Evolutionary conservation across 345 rosid species (phyloP).

Genomic region (Ailanthus altissimus): DNA sequence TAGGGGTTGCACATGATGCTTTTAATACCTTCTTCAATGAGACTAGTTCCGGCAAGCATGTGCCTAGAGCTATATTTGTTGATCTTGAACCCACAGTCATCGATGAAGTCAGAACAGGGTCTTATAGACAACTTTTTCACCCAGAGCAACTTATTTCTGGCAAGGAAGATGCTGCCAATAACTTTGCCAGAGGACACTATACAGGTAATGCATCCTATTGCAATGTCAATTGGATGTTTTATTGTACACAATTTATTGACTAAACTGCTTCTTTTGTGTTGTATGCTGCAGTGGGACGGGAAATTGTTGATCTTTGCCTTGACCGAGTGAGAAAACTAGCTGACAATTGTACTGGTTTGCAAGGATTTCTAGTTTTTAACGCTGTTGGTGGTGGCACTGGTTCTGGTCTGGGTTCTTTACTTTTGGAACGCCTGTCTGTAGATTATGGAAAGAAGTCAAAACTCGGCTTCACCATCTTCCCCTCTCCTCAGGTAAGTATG

Average conservation of each 20-base stretch:
- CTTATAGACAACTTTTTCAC: constrained; percentile 81
- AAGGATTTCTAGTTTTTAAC: constrained; percentile 73
- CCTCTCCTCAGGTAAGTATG: constrained; percentile 72
- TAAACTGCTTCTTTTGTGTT: constrained; percentile 1
- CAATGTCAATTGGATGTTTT: constrained; percentile 10
- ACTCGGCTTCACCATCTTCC: constrained; percentile 74
- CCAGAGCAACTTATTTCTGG: constrained; percentile 94
- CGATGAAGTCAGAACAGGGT: constrained; percentile 77
- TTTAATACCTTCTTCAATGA: constrained; percentile 92
- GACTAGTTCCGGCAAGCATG: constrained; percentile 90
- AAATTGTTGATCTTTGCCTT: constrained; percentile 80
- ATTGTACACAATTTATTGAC: neutral
- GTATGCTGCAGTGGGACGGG: constrained; percentile 71
- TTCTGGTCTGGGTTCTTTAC: constrained; percentile 78
- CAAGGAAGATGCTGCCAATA: constrained; percentile 92
- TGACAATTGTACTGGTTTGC: constrained; percentile 86
- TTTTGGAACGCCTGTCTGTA: constrained; percentile 78
- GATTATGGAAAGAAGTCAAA: constrained; percentile 40
- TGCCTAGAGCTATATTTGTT: constrained; percentile 80
- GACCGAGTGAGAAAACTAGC: constrained; percentile 79
- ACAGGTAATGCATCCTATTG: constrained; percentile 43
- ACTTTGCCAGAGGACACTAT: constrained; percentile 93
- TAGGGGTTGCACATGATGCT: constrained; percentile 65
- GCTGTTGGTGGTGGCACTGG: constrained; percentile 39
- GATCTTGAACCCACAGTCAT: constrained; percentile 89